These are phyloP conservation scores for Xerocomus brunneocitrinus DNA, from an alignment of 768 basidiomycete species.

Conservation along the genomic window DNA sequence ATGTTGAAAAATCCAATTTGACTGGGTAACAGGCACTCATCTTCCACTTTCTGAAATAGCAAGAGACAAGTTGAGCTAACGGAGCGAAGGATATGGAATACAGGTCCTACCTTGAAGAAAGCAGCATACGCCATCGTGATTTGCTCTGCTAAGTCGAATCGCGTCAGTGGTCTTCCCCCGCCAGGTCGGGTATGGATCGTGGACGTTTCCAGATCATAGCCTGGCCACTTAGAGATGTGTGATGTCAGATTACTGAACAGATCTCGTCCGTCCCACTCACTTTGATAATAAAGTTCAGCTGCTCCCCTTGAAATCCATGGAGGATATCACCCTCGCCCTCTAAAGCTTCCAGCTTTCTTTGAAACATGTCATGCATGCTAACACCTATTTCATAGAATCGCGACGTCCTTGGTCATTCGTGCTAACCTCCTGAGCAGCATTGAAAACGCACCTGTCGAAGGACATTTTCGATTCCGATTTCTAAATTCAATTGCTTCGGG, in stretches of 20 bases:
- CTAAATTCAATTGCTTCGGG: conserved; percentile 2
- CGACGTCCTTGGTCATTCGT: not conserved
- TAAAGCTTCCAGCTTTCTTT: not conserved
- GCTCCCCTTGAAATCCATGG: not conserved
- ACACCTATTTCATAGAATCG: not conserved
- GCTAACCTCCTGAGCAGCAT: not conserved
- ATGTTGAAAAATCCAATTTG: conserved; percentile 2
- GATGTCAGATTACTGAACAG: not conserved
- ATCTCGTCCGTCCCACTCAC: not conserved
- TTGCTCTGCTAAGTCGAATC: not conserved
- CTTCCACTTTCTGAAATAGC: not conserved
- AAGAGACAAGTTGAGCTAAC: not conserved
- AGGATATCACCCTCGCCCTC: not conserved
- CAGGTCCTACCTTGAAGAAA: not conserved
- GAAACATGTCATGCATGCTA: not conserved
- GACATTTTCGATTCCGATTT: not conserved
- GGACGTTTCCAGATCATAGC: not conserved
- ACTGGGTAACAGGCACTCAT: not conserved
- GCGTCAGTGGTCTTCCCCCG: not conserved
- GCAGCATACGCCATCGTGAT: not conserved
- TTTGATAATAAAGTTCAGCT: not conserved
- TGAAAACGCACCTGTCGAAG: not conserved
- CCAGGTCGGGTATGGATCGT: not conserved
- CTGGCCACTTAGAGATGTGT: not conserved
- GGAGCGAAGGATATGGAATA: not conserved